Percentiles rank a stretch among this genome's conserved stretches.
These are phyloP conservation scores for Spathaspora girioi DNA, from an alignment of 805 yeast species.

Conservation along the genomic window DNA sequence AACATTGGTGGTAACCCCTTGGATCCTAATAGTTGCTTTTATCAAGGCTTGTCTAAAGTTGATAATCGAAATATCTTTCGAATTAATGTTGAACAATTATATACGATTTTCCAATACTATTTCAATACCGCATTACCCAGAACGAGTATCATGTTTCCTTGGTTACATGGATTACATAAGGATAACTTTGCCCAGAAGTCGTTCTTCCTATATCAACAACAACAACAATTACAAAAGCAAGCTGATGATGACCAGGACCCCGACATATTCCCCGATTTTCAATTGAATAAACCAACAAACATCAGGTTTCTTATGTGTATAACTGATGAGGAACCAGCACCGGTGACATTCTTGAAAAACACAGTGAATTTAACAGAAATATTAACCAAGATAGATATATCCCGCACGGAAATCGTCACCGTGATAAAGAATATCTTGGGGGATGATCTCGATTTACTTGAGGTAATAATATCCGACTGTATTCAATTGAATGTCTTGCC, in stretches of 20 bases:
- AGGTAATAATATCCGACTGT: conserved; percentile 39
- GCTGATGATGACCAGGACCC: background rate
- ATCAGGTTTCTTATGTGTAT: conserved; percentile 41
- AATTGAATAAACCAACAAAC: conserved; percentile 18
- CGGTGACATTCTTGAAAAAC: conserved; percentile 37
- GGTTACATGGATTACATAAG: conserved; percentile 79
- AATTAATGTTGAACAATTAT: conserved; percentile 9
- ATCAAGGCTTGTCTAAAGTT: conserved; percentile 8
- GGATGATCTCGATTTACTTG: conserved; percentile 11
- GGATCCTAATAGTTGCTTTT: conserved; percentile 13
- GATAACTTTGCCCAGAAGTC: conserved; percentile 52
- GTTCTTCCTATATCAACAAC: conserved; percentile 35
- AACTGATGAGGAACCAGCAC: conserved; percentile 5
- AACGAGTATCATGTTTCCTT: conserved; percentile 73
- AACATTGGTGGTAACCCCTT: conserved; percentile 18
- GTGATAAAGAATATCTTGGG: conserved; percentile 10
- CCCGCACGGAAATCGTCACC: conserved; percentile 27
- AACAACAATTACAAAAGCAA: conserved; percentile 13
- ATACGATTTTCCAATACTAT: conserved; percentile 30
- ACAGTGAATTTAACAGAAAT: conserved; percentile 54
- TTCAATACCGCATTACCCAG: conserved; percentile 49
- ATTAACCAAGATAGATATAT: conserved; percentile 45
- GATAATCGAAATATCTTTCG: background rate
- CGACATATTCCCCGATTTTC: conserved; percentile 10
- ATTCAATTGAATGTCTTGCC: conserved; percentile 44